phyloP scores from a whole-genome alignment of 805 yeast species.

The Candida koratica region DNA sequence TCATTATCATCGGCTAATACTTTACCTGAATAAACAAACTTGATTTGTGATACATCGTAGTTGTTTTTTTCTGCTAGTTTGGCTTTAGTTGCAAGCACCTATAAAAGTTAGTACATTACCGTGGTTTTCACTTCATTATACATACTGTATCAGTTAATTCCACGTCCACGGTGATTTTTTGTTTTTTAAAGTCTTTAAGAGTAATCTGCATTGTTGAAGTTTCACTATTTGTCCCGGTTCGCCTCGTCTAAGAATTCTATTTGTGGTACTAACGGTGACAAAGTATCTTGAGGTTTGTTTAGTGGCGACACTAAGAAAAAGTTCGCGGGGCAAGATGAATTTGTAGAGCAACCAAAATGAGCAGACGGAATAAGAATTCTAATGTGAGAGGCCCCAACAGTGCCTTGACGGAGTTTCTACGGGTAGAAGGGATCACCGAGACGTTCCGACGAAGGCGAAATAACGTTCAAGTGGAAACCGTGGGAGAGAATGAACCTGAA shows the following conservation, averaged over 20 bases:
- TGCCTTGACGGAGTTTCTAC: constrained; percentile 82
- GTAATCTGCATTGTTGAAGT: constrained; percentile 73
- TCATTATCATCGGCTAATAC: constrained; percentile 81
- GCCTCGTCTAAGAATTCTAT: too few relatives aligned
- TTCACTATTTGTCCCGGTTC: too few relatives aligned
- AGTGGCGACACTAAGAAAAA: constrained; percentile 5
- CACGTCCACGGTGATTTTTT: constrained; percentile 74
- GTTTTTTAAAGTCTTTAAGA: constrained; percentile 91
- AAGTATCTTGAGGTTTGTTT: too few relatives aligned
- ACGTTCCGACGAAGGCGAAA: constrained; percentile 50
- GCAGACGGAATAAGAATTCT: constrained; percentile 14
- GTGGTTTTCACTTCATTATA: constrained; percentile 12
- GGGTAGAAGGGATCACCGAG: constrained; percentile 87
- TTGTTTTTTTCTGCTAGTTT: constrained; percentile 64
- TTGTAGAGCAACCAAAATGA: too few relatives aligned
- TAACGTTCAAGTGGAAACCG: neutral
- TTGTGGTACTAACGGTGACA: too few relatives aligned
- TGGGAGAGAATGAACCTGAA: neutral
- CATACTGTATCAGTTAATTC: constrained; percentile 65
- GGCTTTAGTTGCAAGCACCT: constrained; percentile 66
- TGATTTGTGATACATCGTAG: constrained; percentile 58
- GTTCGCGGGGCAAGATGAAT: constrained; percentile 6
- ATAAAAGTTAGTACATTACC: constrained; percentile 5
- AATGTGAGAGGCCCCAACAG: constrained; percentile 65
- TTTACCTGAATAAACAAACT: constrained; percentile 88